These are phyloP conservation scores for Metschnikowia lochheadii DNA, from an alignment of 805 yeast genomes.

Conservation along the genomic window DNA sequence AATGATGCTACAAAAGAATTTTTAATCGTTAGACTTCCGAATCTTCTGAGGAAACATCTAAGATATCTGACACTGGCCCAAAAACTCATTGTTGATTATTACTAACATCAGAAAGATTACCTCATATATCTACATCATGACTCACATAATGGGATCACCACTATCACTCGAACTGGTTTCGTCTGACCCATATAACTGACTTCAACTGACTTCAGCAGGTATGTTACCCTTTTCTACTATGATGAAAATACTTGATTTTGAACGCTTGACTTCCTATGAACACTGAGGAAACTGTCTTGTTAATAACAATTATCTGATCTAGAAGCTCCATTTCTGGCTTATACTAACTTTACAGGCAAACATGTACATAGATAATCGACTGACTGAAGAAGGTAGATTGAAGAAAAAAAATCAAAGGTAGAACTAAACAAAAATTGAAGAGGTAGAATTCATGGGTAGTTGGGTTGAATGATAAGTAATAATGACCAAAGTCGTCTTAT, in stretches of 20 bases:
- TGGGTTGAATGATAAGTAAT: too few species aligned
- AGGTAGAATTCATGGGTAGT: too few species aligned
- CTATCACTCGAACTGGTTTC: conserved; percentile 2
- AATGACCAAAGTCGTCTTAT: too few species aligned
- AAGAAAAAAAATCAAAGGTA: background rate
- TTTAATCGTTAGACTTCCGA: conserved; percentile 43
- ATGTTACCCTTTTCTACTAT: conserved; percentile 11
- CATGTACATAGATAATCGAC: conserved; percentile 9
- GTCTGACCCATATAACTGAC: background rate
- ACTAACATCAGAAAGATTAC: conserved; percentile 5
- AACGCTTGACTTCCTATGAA: conserved; percentile 29
- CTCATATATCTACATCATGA: too few species aligned
- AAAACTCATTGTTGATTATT: background rate
- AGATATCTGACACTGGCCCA: conserved; percentile 21
- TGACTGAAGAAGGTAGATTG: background rate
- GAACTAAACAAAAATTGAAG: too few species aligned
- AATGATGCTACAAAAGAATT: conserved; percentile 34
- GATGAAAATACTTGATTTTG: conserved; percentile 24
- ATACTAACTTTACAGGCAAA: conserved; percentile 10
- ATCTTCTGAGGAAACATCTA: conserved; percentile 32
- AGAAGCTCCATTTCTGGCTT: background rate
- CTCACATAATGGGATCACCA: too few species aligned
- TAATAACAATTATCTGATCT: conserved; percentile 16
- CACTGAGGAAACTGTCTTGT: conserved; percentile 23
- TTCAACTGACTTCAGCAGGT: conserved; percentile 7